Conservation (phyloP, 805 yeast genomes). For the Starmera amethionina region DNA sequence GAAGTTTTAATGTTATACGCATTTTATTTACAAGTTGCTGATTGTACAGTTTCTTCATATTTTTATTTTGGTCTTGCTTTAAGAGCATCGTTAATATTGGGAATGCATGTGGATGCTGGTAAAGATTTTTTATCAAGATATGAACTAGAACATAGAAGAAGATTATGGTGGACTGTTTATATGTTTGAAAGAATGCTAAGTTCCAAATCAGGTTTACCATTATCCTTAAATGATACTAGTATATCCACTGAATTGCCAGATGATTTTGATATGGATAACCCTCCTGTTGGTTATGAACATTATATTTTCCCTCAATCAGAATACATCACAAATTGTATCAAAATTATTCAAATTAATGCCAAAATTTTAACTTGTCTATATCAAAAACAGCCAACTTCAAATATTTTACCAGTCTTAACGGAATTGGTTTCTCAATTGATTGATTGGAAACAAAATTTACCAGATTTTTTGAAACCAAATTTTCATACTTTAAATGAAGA, state of each 20-base stretch:
- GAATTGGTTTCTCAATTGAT: constrained; percentile 57
- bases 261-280: constrained; percentile 56
- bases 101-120: constrained; percentile 79
- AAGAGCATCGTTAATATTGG: constrained; percentile 60
- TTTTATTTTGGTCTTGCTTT: constrained; percentile 72
- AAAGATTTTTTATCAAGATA: constrained; percentile 52
- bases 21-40: constrained; percentile 74
- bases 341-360: constrained; percentile 72
- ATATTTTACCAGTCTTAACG: constrained; percentile 64
- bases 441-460: constrained; percentile 58
- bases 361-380: constrained; percentile 58
- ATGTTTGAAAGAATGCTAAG: constrained; percentile 77
- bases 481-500: constrained; percentile 30
- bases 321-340: constrained; percentile 65
- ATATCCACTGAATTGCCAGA: constrained; percentile 70
- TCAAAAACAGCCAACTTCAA: constrained; percentile 68
- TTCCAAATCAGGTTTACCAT: constrained; percentile 73
- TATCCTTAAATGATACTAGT: constrained; percentile 72
- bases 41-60: constrained; percentile 73
- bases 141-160: constrained; percentile 75
- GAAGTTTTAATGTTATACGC: constrained; percentile 71
- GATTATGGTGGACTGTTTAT: constrained; percentile 83
- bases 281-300: constrained; percentile 49
- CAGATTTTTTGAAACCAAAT: constrained; percentile 56
- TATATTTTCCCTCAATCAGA: constrained; percentile 76